phyloP scores from a whole-genome alignment of 2,329 filamentous ascomycete genomes.

The Sordariomycetes sp. region DNA sequence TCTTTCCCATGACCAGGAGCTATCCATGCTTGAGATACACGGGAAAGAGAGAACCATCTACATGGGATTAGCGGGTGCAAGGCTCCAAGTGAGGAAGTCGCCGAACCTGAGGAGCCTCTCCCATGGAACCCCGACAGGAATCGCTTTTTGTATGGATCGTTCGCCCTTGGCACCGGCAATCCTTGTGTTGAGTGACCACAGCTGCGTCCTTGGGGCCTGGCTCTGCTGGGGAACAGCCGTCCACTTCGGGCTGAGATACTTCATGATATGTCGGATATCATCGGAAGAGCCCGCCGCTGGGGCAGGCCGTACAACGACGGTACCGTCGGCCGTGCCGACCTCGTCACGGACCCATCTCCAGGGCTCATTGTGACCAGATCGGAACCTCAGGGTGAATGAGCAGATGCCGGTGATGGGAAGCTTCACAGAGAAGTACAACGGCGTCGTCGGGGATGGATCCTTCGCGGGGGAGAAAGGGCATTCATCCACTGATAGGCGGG shows the following conservation, averaged over 20 bases:
- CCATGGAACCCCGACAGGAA: slow-evolving; percentile 54
- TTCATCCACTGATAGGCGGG: slow-evolving; percentile 11
- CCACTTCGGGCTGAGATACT: slow-evolving; percentile 44
- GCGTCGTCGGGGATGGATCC: background rate
- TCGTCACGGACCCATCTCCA: slow-evolving; percentile 67
- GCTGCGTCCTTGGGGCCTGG: slow-evolving; percentile 55
- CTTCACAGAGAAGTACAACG: background rate
- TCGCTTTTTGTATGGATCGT: slow-evolving; percentile 43
- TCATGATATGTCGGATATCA: slow-evolving; percentile 44
- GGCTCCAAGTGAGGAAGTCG: background rate
- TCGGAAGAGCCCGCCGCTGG: slow-evolving; percentile 18
- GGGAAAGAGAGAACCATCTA: slow-evolving; percentile 74
- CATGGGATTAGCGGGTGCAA: slow-evolving; percentile 5
- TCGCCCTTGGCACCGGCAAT: slow-evolving; percentile 46
- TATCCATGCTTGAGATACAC: slow-evolving; percentile 75
- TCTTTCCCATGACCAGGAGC: slow-evolving; percentile 73
- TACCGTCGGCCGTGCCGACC: slow-evolving; percentile 52
- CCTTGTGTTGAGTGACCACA: slow-evolving; percentile 56
- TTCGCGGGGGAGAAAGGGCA: slow-evolving; percentile 28
- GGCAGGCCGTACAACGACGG: slow-evolving; percentile 37
- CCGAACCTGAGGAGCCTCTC: slow-evolving; percentile 40
- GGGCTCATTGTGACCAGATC: slow-evolving; percentile 32
- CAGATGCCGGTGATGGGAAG: slow-evolving; percentile 1
- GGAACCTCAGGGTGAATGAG: slow-evolving; percentile 61
- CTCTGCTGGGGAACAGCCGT: slow-evolving; percentile 43